Evolutionary conservation across 2,329 filamentous ascomycete species (phyloP).

Genomic region (Pezicula radicicola): DNA sequence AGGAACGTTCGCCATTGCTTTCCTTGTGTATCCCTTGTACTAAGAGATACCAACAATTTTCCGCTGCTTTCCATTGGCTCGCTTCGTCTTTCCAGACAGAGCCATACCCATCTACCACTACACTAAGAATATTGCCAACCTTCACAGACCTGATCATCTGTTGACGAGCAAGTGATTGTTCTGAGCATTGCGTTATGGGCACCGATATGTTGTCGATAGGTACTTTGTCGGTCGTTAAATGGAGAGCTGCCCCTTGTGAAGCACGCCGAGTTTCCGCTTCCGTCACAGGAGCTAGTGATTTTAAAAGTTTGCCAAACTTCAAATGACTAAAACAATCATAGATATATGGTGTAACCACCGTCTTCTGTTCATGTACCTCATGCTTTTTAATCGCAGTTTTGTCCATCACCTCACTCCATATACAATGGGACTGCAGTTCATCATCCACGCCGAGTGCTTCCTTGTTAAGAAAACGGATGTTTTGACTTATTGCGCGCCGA

Average conservation of each 20-base stretch:
- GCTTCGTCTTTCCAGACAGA: slow-evolving; percentile 54
- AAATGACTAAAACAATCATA: slow-evolving; percentile 62
- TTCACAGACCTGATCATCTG: slow-evolving; percentile 45
- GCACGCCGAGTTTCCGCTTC: slow-evolving; percentile 26
- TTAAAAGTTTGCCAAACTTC: slow-evolving; percentile 53
- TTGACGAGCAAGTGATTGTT: not conserved
- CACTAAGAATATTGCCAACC: slow-evolving; percentile 46
- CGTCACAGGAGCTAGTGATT: slow-evolving; percentile 28
- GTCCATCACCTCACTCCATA: slow-evolving; percentile 34
- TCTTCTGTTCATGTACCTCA: slow-evolving; percentile 33
- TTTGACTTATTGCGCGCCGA: slow-evolving; percentile 53
- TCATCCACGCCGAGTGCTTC: slow-evolving; percentile 49
- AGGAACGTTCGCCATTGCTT: slow-evolving; percentile 34
- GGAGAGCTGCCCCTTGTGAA: slow-evolving; percentile 2
- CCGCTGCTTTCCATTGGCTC: slow-evolving; percentile 37
- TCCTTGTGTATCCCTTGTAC: slow-evolving; percentile 53
- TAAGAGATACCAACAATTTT: slow-evolving; percentile 66
- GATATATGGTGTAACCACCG: slow-evolving; percentile 69
- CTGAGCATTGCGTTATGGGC: not conserved
- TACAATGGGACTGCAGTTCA: slow-evolving; percentile 20
- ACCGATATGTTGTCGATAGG: not conserved
- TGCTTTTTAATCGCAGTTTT: slow-evolving; percentile 27
- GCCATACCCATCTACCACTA: slow-evolving; percentile 38
- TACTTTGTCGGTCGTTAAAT: slow-evolving; percentile 5
- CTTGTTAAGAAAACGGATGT: slow-evolving; percentile 62